Evolutionary conservation across 805 yeast species (phyloP), one percentile per base, ranked within the genome.

Genomic region (Candida ponderosae): DNA sequence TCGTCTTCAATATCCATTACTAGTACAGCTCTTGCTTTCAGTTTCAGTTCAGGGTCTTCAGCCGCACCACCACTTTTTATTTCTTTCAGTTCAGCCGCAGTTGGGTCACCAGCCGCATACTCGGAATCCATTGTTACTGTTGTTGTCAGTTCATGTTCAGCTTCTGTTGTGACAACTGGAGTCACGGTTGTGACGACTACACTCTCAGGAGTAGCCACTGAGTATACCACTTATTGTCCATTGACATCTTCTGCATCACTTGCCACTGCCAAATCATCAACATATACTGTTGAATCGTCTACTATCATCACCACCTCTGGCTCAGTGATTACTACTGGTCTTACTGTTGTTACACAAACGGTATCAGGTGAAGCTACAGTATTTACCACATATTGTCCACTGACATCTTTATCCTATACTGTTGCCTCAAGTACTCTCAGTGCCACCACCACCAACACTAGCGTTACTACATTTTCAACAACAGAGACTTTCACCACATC

Each of bases 121-220:
- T 44, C 53, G 41, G 57, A 53, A 16, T n/a, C n/a, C n/a, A n/a
- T n/a, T n/a, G n/a, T n/a, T n/a, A 60, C 63, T 45, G 50, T 59
- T 50, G 57, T 63, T 40, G 50, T 57, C 34, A 59, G 65, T 50
- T 52, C 47, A 32, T 60, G 65, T 51, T 56, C 61, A 19, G 50
- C 54, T 35, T 55, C 59, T 38, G 55, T 60, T 32, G 56, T 50
- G 35, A 54, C 61, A 36, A 49, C 49, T 35, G 45, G 52, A 50
- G 59, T 57, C 44, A 53, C 51, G 33, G 48, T 54, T 21, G 36
- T 41, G 17, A 49, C 57, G 15, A 36, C 35, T 21, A 50, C 56
- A 18, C 19, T 36, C 21, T 32, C 35, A 31, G 43, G 39, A 3
- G 34, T 19, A 6, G 30, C 23, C 13, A 40, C 40, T n/a, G 20